Evolutionary conservation across 208 protist species (phyloP), one percentile per base, ranked within the genome.

Genomic region (Trypanosoma avium): DNA sequence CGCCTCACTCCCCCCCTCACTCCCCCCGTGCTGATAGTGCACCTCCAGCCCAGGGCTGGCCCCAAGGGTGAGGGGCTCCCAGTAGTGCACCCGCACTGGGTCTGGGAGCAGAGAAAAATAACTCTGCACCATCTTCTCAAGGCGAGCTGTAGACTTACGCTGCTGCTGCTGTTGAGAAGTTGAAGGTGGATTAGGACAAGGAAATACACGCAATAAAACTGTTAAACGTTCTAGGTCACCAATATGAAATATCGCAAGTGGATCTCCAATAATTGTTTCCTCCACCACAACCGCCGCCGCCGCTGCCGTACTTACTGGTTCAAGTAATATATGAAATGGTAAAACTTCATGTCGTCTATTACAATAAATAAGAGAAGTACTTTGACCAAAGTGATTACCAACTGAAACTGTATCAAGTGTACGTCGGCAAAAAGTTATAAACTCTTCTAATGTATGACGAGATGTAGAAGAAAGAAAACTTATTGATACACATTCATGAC

Each of bases 381-480:
- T 47, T 59, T 94, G 88, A 26, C 88, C 88, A 59, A 82, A 77
- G 72, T 94, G 88, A 63, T 94, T 94, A 29, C 88, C 85, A 22
- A 94, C 69, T 4, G 85, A 88, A 21, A 94, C 54, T 8, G 85
- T 84, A 42, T 90, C 75, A 67, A 94, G 67, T 26, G 83, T 86
- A 36, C 82, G 29, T 36, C 75, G 83, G 68, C 82, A 90, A 47
- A 87, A 85, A 35, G 67, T 79, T 13, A 90, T 57, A 27, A 91
- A 84, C 56, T 87, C 82, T 48, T 81, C 81, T 21, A 88, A 79
- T 6, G 77, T 77, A 73, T 86, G 81, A 22, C 72, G 77, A 56
- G 61, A 61, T n/a, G 75, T 64, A 10, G 88, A 79, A 42, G 82
- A 81, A 42, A 94, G 72, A 67, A 94, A 91, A 62, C 76, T 69